Percentiles rank a stretch among this genome's conserved stretches.
These are phyloP conservation scores for Fusarium penzigii DNA, from an alignment of 2,329 filamentous ascomycete species.

Conservation along the genomic window DNA sequence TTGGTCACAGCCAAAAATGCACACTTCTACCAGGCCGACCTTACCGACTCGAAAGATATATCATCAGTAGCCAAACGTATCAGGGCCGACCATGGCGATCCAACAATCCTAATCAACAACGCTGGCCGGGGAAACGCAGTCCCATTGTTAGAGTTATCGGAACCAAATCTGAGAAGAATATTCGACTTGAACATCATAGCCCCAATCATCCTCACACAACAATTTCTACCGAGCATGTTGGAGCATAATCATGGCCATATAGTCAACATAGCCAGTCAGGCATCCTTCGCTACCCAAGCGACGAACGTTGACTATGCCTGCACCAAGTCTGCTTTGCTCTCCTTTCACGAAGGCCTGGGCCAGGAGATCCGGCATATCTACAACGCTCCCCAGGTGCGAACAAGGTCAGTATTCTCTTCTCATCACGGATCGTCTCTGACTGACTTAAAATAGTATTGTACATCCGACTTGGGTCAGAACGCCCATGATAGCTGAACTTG, in stretches of 20 bases:
- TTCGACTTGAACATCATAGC: constrained; percentile 65
- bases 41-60: too few relatives aligned
- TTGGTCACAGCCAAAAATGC: too few relatives aligned
- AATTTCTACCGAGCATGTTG: constrained; percentile 65
- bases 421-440: background rate
- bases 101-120: too few relatives aligned
- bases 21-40: too few relatives aligned
- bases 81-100: too few relatives aligned
- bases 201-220: constrained; percentile 60
- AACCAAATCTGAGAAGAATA: too few relatives aligned
- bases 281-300: constrained; percentile 57
- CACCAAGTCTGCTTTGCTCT: constrained; percentile 60
- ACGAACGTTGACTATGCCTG: constrained; percentile 64
- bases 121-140: constrained; percentile 1
- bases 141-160: too few relatives aligned
- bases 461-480: constrained; percentile 43
- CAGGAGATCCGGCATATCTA: constrained; percentile 57
- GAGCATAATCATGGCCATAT: constrained; percentile 65
- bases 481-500: constrained; percentile 18
- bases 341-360: constrained; percentile 63
- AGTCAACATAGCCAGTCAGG: constrained; percentile 65
- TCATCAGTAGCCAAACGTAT: too few relatives aligned
- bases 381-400: constrained; percentile 58
- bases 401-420: constrained; percentile 38
- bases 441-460: constrained; percentile 39